Evolutionary conservation across 2,329 filamentous ascomycete species (phyloP).

Genomic region (Sporothrix brasiliensis): DNA sequence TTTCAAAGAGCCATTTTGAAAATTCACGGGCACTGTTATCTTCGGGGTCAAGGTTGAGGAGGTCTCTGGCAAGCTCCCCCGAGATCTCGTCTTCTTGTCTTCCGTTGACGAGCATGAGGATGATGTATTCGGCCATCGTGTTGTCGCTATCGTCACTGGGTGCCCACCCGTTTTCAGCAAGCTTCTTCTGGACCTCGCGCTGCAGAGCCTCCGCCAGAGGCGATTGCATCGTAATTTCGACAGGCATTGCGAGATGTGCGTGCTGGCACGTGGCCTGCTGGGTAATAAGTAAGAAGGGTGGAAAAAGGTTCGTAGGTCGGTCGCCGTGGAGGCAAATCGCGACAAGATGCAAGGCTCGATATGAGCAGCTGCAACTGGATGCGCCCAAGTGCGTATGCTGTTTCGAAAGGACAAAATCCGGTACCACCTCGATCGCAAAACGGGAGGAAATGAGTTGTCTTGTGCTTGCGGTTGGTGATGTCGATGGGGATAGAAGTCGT

Average conservation of each 20-base stretch:
- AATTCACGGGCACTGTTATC: conserved; percentile 83
- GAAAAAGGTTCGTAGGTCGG: not conserved
- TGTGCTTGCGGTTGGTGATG: conserved; percentile 2
- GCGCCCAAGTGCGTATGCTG: not conserved
- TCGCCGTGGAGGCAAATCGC: conserved; percentile 10
- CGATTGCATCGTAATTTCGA: conserved; percentile 75
- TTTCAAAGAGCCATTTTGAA: conserved; percentile 89
- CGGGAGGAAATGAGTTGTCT: not conserved
- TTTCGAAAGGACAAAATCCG: not conserved
- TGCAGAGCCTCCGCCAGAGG: conserved; percentile 84
- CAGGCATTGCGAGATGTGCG: conserved; percentile 63
- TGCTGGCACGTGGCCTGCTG: conserved; percentile 1
- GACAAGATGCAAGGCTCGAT: conserved; percentile 14
- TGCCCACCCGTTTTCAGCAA: conserved; percentile 91
- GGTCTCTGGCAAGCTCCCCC: conserved; percentile 81
- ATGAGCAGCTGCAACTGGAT: not conserved
- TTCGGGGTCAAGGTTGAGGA: conserved; percentile 79
- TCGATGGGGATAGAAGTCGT: not conserved
- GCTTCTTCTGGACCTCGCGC: conserved; percentile 81
- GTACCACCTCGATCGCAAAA: not conserved
- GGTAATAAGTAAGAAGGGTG: not conserved
- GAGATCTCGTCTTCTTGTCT: conserved; percentile 91
- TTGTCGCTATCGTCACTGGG: conserved; percentile 75
- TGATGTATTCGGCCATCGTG: conserved; percentile 91
- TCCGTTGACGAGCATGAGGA: conserved; percentile 94